A percentile compares a stretch with the other conserved stretches of the same genome.
Evolutionary conservation across 495 filamentous ascomycete species (phyloP).

Genomic region (Hypoxylon fuscum): DNA sequence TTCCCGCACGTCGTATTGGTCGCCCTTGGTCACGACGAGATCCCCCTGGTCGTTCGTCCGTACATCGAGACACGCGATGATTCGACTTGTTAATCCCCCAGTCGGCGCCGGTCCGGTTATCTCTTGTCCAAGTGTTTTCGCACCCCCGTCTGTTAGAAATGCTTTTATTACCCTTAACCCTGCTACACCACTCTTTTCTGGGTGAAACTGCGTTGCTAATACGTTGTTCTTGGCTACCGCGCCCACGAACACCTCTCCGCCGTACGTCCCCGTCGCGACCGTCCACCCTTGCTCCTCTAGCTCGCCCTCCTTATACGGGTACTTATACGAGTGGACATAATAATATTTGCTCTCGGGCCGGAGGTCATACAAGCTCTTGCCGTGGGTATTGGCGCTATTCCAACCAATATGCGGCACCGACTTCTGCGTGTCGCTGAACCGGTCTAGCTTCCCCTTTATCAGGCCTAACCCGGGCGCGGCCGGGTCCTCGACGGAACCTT

Average conservation of each 20-base stretch:
- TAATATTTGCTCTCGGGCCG: constrained; percentile 90
- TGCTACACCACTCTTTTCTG: constrained; percentile 93
- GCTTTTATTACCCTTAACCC: constrained; percentile 84
- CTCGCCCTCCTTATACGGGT: constrained; percentile 73
- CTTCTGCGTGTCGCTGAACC: constrained; percentile 80
- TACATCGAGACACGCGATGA: constrained; percentile 97
- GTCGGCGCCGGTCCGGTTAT: constrained; percentile 35
- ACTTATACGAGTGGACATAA: constrained; percentile 95
- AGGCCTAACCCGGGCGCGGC: constrained; percentile 75
- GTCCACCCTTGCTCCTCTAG: constrained; percentile 84
- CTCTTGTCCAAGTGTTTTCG: constrained; percentile 46
- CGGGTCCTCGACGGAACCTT: constrained; percentile 80
- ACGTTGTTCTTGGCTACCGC: constrained; percentile 85
- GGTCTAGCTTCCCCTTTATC: constrained; percentile 73
- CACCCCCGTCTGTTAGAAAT: constrained; percentile 76
- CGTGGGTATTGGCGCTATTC: constrained; percentile 77
- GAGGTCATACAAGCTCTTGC: constrained; percentile 74
- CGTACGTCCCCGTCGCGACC: constrained; percentile 87
- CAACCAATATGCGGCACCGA: constrained; percentile 97
- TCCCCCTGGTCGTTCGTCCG: constrained; percentile 96
- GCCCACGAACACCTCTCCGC: constrained; percentile 89
- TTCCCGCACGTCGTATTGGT: constrained; percentile 99
- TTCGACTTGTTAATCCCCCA: constrained; percentile 81
- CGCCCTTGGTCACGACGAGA: constrained; percentile 96
- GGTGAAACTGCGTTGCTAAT: constrained; percentile 95